phyloP scores from a whole-genome alignment of 495 filamentous ascomycete genomes.

The Thermothielavioides terrestris region DNA sequence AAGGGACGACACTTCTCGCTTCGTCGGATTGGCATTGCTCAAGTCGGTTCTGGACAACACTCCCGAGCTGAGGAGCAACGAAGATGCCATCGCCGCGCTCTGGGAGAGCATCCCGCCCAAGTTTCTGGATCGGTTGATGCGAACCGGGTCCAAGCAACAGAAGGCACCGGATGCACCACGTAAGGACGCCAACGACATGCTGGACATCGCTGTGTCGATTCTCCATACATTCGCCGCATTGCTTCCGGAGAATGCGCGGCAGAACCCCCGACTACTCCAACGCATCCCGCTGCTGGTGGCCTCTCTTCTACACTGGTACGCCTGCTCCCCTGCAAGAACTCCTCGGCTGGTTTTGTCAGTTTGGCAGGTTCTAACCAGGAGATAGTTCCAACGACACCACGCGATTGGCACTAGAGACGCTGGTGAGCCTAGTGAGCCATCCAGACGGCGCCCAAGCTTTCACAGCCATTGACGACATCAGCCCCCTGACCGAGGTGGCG shows the following conservation, averaged over 20 bases:
- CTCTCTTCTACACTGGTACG: constrained; percentile 45
- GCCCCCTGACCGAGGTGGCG: constrained; percentile 43
- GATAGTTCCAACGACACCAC: constrained; percentile 44
- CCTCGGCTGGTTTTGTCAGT: no score
- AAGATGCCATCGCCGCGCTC: constrained; percentile 25
- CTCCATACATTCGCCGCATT: constrained; percentile 50
- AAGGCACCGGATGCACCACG: constrained; percentile 2
- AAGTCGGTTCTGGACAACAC: constrained; percentile 52
- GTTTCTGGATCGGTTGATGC: constrained; percentile 53
- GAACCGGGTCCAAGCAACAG: constrained; percentile 31
- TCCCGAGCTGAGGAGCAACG: constrained; percentile 33
- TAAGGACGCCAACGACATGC: constrained; percentile 42
- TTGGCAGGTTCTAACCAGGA: constrained; percentile 13
- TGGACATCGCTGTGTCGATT: constrained; percentile 51
- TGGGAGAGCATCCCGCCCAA: constrained; percentile 50
- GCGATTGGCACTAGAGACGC: constrained; percentile 43
- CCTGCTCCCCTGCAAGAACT: background rate
- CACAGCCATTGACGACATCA: constrained; percentile 37
- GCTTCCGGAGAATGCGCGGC: constrained; percentile 35
- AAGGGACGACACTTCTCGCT: constrained; percentile 55
- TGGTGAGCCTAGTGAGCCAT: constrained; percentile 41
- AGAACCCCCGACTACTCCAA: constrained; percentile 36
- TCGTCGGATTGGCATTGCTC: constrained; percentile 57
- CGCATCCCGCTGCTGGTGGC: constrained; percentile 44
- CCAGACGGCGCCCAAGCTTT: constrained; percentile 40